A percentile compares a stretch with the other conserved stretches of the same genome.
Conservation (phyloP, 306 rosid species). For the Astragalus membranaceus region DNA sequence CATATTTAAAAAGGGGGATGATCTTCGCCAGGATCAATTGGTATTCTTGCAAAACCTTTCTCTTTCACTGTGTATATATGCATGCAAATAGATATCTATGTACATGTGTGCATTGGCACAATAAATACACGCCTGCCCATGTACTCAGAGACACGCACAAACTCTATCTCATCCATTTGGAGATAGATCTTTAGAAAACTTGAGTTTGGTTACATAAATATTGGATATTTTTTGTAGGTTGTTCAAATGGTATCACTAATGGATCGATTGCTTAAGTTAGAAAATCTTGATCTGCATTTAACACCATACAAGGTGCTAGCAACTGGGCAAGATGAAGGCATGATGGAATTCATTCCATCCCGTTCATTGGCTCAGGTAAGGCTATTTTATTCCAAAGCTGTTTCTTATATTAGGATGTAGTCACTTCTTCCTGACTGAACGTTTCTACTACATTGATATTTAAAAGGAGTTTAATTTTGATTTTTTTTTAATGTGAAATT, state of each 20-base stretch:
- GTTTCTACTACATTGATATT: slow-evolving; percentile 5
- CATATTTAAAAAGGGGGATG: slow-evolving; percentile 94
- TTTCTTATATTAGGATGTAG: background rate
- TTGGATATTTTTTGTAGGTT: slow-evolving; percentile 53
- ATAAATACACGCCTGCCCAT: background rate
- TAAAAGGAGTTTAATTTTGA: background rate
- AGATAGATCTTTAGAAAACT: slow-evolving; percentile 9
- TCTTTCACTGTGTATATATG: slow-evolving; percentile 5
- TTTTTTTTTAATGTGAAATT: background rate
- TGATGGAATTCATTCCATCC: slow-evolving; percentile 93
- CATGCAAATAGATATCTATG: background rate
- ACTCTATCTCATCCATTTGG: background rate
- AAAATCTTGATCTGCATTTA: slow-evolving; percentile 87
- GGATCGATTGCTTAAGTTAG: slow-evolving; percentile 90
- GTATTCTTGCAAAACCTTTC: slow-evolving; percentile 42
- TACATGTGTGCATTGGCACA: background rate
- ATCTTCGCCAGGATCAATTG: slow-evolving; percentile 93
- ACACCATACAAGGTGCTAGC: slow-evolving; percentile 96
- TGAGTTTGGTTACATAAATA: slow-evolving; percentile 15
- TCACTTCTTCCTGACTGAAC: slow-evolving; percentile 10
- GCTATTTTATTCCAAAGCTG: background rate
- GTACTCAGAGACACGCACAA: background rate
- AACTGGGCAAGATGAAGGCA: slow-evolving; percentile 99
- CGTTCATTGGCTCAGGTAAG: slow-evolving; percentile 80
- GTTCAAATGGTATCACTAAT: slow-evolving; percentile 97